These are phyloP conservation scores for Boletus speciosus DNA, from an alignment of 768 basidiomycete genomes.

Conservation along the genomic window DNA sequence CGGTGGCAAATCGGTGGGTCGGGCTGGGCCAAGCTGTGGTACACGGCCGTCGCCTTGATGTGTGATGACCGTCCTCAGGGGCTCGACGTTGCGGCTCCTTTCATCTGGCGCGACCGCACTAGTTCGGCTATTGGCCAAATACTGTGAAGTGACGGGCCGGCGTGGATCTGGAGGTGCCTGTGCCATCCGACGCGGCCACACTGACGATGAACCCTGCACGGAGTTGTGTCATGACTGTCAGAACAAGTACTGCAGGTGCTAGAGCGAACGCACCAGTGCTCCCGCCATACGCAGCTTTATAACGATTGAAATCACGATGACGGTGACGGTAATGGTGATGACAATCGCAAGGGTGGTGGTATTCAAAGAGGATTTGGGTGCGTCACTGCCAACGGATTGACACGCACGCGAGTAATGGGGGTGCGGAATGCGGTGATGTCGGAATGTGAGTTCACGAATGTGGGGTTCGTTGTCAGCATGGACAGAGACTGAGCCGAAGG, in stretches of 20 bases:
- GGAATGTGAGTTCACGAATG: background rate
- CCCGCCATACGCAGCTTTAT: too few species aligned
- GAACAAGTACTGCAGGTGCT: background rate
- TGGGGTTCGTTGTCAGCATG: background rate
- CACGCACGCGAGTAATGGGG: background rate
- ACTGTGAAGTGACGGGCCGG: background rate
- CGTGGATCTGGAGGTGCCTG: background rate
- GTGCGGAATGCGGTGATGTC: too few species aligned
- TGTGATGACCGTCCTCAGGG: too few species aligned
- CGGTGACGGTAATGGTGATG: rapidly evolving
- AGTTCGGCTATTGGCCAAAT: background rate
- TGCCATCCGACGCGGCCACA: background rate
- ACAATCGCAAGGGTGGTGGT: background rate
- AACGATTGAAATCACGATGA: background rate
- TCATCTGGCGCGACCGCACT: too few species aligned
- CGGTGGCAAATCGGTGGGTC: background rate
- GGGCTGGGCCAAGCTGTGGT: background rate
- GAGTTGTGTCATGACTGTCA: background rate
- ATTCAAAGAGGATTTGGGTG: background rate
- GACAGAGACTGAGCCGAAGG: background rate
- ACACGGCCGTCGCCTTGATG: background rate
- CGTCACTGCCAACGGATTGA: background rate
- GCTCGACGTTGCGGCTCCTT: too few species aligned
- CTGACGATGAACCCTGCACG: background rate
- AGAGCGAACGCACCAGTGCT: background rate